Evolutionary conservation across 345 rosid genomes (phyloP), one percentile per base, ranked within the genome.

Genomic region (Eucalyptus decipiens): DNA sequence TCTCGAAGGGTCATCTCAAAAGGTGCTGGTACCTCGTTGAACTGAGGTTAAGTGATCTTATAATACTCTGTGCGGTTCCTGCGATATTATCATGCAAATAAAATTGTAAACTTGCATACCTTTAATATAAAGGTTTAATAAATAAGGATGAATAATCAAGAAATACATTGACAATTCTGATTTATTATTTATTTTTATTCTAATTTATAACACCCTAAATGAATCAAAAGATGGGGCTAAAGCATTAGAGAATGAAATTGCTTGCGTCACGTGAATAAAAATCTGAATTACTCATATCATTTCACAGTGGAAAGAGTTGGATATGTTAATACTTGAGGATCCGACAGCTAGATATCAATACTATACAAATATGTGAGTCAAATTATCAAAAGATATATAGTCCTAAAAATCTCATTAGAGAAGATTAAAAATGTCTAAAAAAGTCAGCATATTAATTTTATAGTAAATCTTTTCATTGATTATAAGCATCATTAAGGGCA

Each of bases 391-490:
- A 48, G 50, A 48, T 48, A 50, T 4, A 6, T 50, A 54, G 26
- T 54, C 10, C 58, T 19, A 54, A 54, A 54, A 54, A 52, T 54
- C 26, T 54, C 58, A 8, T 54, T 54, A 21, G 2, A 1, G 11
- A 54, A 21, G 58, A 21, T 8, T 3, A 48, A 19, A 54, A 21
- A 21, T 7, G 5, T 54, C 5, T 7, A 3, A 54, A 52, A 19
- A 0, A 3, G 11, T 54, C 5, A 3, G 26, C 58, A 54, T 7
- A 54, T 54, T 21, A 54, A 54, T 54, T 8, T 0, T 18, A 4
- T 21, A 19, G 58, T 54, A 54, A 3, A 24, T 56, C 10, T 24
- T 56, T 51, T 21, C 62, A 23, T 56, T 56, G 30, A 23, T 56
- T 23, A 56, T 56, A 9, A 56, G 0, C 24, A 56, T 56, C 62